Evolutionary conservation across 2,329 filamentous ascomycete genomes (phyloP).

Genomic region (Bretziella fagacearum): DNA sequence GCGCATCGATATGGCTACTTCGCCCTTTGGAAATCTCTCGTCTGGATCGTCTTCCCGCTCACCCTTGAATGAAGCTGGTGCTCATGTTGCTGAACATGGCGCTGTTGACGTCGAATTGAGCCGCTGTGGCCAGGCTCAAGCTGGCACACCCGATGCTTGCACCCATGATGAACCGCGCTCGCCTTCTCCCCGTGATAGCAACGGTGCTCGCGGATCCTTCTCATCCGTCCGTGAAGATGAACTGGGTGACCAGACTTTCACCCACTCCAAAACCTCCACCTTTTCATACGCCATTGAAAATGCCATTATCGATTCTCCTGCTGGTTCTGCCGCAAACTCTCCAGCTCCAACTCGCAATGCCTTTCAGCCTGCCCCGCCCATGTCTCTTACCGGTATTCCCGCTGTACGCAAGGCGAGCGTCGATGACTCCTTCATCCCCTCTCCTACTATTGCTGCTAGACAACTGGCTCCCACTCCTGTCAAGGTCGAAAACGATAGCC

Average conservation of each 20-base stretch:
- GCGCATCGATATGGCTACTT: slow-evolving; percentile 12
- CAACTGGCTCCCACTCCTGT: slow-evolving; percentile 26
- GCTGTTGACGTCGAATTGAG: neutral
- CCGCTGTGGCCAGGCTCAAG: neutral
- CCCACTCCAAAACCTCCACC: slow-evolving; percentile 43
- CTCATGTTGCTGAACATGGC: neutral
- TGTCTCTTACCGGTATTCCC: neutral
- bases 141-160: neutral
- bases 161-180: neutral
- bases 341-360: slow-evolving; percentile 30
- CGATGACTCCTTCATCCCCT: neutral
- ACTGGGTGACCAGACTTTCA: slow-evolving; percentile 44
- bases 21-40: slow-evolving; percentile 2
- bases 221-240: slow-evolving; percentile 46
- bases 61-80: slow-evolving; percentile 6
- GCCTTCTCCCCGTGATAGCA: slow-evolving; percentile 9
- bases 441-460: slow-evolving; percentile 16
- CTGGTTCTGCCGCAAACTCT: slow-evolving; percentile 32
- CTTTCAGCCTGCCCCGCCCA: slow-evolving; percentile 30
- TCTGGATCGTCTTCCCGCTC: slow-evolving; percentile 8
- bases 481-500: neutral
- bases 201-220: slow-evolving; percentile 34
- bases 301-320: slow-evolving; percentile 33
- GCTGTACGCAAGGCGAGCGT: neutral
- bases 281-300: slow-evolving; percentile 35